Base-by-base conservation (phyloP, 768 basidiomycete genomes). In the Boletus tylopilopsis region DNA sequence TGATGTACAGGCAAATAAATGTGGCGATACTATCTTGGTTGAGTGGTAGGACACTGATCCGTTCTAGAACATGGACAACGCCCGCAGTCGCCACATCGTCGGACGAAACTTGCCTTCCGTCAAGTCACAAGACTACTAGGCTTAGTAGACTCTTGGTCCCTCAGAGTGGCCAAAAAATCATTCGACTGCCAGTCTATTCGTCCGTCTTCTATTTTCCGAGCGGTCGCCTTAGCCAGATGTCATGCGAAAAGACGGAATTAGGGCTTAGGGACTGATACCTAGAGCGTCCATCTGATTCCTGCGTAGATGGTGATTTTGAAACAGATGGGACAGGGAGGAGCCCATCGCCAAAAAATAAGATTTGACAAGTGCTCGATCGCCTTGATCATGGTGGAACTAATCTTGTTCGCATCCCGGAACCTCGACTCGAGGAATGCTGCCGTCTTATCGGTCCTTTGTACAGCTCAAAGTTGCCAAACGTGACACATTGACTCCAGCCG, bases 401-500 rank as follows among this genome's bases (percentile, higher is more conserved):
- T 68, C 65, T 77, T 82, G 19, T 80, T 84, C 10, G 87, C 92
- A 64, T 93, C 93, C 56, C 84, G 87, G 59, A 98, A 98, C 53
- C 94, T 70, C 0, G 82, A 78, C 64, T 91, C 80, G 64, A 97
- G 97, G 68, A 96, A 96, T 27, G 55, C 61, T 45, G 85, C 76
- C 6, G 94, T 94, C 67, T 84, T 77, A 61, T 79, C 77, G 64
- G 97, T 98, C 51, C 94, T 69, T 78, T 73, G 73, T 98, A 99
- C 46, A 92, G 71, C 55, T 95, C 90, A 68, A 97, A 96, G 69
- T 77, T 84, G 12, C 92, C 92, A 70, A 95, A 95, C 33, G 80
- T 83, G 36, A 98, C 90, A 64, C 91, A 93, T 69, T 97, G 91
- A 60, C 90, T 93, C 95, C 95, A 99, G 4, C 93, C 94, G 25